phyloP scores from a whole-genome alignment of 805 yeast species.

The Monosporozyma aquatica region DNA sequence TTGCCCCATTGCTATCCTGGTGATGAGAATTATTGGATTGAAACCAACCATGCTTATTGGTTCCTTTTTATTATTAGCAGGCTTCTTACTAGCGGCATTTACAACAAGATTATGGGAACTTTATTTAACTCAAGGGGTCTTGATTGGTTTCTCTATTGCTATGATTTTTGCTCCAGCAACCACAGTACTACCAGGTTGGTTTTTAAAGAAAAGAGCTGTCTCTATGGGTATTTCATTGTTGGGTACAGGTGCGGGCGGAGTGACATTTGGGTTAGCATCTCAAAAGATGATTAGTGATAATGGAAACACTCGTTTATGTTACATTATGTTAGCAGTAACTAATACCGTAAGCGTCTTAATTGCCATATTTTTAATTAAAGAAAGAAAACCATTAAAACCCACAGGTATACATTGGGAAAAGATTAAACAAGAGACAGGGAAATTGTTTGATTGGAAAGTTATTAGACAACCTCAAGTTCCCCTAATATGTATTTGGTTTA shows the following conservation, averaged over 20 bases:
- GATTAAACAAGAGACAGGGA: constrained; percentile 19
- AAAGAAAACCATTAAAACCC: constrained; percentile 33
- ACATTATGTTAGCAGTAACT: constrained; percentile 36
- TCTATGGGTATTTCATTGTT: constrained; percentile 42
- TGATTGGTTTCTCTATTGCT: constrained; percentile 46
- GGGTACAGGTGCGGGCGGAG: constrained; percentile 50
- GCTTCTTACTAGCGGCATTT: constrained; percentile 52
- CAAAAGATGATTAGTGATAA: constrained; percentile 35
- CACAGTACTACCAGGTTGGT: constrained; percentile 61
- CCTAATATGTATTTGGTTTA: constrained; percentile 32
- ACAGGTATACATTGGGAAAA: constrained; percentile 22
- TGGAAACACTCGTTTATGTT: constrained; percentile 40
- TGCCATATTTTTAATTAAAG: constrained; percentile 37
- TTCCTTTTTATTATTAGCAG: constrained; percentile 40
- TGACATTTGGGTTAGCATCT: constrained; percentile 34
- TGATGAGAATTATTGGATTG: constrained; percentile 43
- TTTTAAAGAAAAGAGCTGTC: constrained; percentile 49
- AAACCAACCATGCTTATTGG: constrained; percentile 43
- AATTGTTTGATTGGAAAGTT: constrained; percentile 13
- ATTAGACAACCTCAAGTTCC: constrained; percentile 23
- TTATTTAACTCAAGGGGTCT: constrained; percentile 57
- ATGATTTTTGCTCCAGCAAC: constrained; percentile 50
- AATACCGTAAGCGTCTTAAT: constrained; percentile 31
- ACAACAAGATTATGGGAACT: constrained; percentile 55
- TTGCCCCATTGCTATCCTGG: constrained; percentile 46